Evolutionary conservation across 164 flowering plant species (phyloP).

Genomic region (Umbellularia californica): DNA sequence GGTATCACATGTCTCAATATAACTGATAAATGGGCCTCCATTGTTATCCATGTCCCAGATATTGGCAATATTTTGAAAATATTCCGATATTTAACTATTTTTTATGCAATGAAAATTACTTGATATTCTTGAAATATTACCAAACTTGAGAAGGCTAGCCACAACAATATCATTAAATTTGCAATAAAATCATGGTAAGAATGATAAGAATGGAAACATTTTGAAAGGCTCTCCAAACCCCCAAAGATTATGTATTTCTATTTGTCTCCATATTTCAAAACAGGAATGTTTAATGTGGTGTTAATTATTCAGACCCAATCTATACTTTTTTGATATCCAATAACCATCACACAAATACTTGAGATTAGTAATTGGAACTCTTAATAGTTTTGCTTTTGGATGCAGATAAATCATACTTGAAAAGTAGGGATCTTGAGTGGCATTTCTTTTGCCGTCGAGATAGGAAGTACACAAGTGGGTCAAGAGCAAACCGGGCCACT

Average conservation of each 20-base stretch:
- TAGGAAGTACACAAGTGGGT: conserved; percentile 60
- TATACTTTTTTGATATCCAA: too few relatives aligned
- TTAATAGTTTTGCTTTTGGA: neutral
- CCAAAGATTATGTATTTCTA: neutral
- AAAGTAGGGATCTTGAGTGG: conserved; percentile 68
- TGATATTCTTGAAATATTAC: neutral
- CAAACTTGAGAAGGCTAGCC: neutral
- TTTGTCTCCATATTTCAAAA: neutral
- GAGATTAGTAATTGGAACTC: neutral
- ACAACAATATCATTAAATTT: neutral
- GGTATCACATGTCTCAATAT: too few relatives aligned
- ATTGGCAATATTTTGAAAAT: neutral
- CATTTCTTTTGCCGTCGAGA: conserved; percentile 74
- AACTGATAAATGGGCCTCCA: too few relatives aligned
- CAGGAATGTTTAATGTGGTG: too few relatives aligned
- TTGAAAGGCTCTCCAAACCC: too few relatives aligned
- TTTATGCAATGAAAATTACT: neutral
- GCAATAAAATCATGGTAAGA: neutral
- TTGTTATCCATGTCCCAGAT: too few relatives aligned
- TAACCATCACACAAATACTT: neutral
- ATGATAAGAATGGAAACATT: too few relatives aligned
- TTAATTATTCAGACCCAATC: too few relatives aligned
- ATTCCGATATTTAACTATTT: neutral
- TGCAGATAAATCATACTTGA: conserved; percentile 51
- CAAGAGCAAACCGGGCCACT: conserved; percentile 60